Conservation (phyloP, 495 filamentous ascomycete species). For the Aspergillus funiculosus region DNA sequence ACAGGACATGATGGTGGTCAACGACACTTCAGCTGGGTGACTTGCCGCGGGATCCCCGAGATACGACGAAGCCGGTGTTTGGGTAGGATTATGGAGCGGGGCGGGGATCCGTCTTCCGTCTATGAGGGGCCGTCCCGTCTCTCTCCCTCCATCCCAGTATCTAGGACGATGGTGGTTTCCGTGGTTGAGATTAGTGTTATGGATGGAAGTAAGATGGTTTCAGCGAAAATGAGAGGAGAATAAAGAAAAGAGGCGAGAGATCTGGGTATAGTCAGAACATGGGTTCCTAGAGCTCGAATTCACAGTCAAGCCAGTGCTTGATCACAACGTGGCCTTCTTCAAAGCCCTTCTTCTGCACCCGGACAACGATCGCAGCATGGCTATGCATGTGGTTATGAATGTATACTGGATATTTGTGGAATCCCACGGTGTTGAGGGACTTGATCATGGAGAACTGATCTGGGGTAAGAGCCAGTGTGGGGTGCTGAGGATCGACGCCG, state of each 20-base stretch:
- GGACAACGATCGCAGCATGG: constrained; percentile 87
- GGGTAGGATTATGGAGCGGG: constrained; percentile 5
- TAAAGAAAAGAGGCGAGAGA: no score
- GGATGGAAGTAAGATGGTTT: neutral
- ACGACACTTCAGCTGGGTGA: no score
- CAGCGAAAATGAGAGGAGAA: neutral
- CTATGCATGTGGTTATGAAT: constrained; percentile 76
- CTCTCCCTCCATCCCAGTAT: neutral
- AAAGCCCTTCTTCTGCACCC: constrained; percentile 56
- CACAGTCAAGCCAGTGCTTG: constrained; percentile 71
- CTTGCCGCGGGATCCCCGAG: neutral
- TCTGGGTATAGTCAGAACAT: no score
- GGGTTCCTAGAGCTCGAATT: constrained; percentile 55
- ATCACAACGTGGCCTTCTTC: constrained; percentile 73
- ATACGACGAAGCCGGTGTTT: neutral
- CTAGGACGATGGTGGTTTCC: neutral
- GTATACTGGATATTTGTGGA: constrained; percentile 76
- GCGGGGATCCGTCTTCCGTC: constrained; percentile 10
- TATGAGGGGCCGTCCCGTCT: neutral
- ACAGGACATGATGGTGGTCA: no score
- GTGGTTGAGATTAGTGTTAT: neutral
- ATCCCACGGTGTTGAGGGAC: constrained; percentile 66
- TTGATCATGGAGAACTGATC: constrained; percentile 80
- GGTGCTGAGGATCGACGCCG: constrained; percentile 34
- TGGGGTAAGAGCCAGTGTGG: constrained; percentile 68